Evolutionary conservation across 148 eudicot genomes (phyloP).

Genomic region (Rhododendron ovatum): DNA sequence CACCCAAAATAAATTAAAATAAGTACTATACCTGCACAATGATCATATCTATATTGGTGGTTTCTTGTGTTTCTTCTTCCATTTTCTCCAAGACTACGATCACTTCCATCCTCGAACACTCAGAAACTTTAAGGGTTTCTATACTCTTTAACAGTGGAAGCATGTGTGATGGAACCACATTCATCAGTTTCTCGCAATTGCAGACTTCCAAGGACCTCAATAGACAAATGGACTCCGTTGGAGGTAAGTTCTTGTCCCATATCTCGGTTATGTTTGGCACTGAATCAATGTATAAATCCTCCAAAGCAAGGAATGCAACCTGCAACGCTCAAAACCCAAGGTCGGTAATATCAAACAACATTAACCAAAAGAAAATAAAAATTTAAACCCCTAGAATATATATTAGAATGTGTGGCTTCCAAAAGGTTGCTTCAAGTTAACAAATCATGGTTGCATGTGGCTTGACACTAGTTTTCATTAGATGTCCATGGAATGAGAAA

Average conservation of each 20-base stretch:
- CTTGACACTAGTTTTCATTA: no score
- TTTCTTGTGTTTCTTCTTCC: background rate
- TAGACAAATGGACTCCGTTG: background rate
- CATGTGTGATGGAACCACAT: background rate
- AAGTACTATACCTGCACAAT: no score
- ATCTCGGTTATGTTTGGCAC: background rate
- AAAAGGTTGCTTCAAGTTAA: background rate
- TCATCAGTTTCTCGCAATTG: background rate
- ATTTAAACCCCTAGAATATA: no score
- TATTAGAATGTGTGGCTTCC: background rate
- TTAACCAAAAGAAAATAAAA: no score
- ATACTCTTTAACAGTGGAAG: background rate
- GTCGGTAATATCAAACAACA: no score
- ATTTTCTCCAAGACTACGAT: no score
- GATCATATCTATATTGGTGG: background rate
- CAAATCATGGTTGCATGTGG: background rate
- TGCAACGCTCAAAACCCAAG: background rate
- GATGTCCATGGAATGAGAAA: no score
- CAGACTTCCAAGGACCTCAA: no score
- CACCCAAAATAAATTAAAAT: no score
- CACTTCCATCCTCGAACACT: background rate
- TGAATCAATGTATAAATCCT: background rate
- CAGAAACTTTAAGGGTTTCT: fast-evolving
- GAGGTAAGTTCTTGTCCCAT: background rate
- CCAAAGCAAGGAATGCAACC: background rate